These are phyloP conservation scores for Ophiostoma angusticollis DNA, from an alignment of 2,329 filamentous ascomycete genomes.

Conservation along the genomic window DNA sequence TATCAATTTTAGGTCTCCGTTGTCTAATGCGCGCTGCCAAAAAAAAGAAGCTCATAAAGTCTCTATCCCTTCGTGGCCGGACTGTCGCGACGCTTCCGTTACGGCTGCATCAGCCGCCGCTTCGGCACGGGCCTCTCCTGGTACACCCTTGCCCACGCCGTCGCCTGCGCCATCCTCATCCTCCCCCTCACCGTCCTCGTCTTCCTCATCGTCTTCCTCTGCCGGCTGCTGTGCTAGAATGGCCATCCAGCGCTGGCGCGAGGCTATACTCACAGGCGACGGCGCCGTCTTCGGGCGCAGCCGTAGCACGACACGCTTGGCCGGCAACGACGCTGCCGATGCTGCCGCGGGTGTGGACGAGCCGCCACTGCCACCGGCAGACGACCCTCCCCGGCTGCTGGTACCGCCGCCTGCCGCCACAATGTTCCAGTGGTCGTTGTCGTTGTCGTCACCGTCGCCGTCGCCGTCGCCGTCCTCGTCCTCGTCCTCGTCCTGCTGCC, in stretches of 20 bases:
- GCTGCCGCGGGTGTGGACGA: background rate
- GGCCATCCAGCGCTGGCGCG: conserved; percentile 5
- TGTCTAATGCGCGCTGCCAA: too few relatives aligned
- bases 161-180: background rate
- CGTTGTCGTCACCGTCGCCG: background rate
- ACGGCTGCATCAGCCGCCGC: too few relatives aligned
- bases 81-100: too few relatives aligned
- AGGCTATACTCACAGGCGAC: background rate
- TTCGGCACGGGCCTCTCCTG: too few relatives aligned
- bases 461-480: background rate
- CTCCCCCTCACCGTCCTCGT: background rate
- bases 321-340: background rate
- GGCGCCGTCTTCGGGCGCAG: conserved; percentile 1
- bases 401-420: conserved; percentile 5
- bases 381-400: background rate
- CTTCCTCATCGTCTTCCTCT: background rate
- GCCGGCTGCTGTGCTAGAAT: conserved; percentile 7
- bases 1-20: too few relatives aligned
- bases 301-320: background rate
- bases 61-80: too few relatives aligned
- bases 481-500: background rate
- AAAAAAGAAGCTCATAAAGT: too few relatives aligned
- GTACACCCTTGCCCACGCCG: too few relatives aligned
- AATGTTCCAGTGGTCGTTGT: conserved; percentile 2
- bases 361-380: too few relatives aligned